phyloP scores from a whole-genome alignment of 83 land plant genomes.

The Diphasiastrum complanatum region DNA sequence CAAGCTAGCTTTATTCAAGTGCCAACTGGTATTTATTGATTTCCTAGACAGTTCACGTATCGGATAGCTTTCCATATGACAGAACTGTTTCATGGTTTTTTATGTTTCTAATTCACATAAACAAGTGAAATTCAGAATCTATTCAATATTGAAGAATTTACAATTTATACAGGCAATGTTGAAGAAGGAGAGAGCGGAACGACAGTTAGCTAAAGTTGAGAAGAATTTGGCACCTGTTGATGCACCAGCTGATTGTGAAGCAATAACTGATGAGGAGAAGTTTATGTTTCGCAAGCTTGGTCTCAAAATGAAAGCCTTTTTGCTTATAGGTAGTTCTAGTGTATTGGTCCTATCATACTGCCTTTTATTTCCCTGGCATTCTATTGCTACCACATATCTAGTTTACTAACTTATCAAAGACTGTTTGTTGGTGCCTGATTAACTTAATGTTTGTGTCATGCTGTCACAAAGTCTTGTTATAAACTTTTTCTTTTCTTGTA shows the following conservation, averaged over 20 bases:
- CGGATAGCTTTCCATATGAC: neutral
- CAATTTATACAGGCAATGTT: constrained; percentile 4
- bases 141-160: no score
- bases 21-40: neutral
- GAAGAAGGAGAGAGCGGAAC: constrained; percentile 58
- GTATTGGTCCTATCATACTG: neutral
- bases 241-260: constrained; percentile 52
- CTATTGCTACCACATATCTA: no score
- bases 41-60: neutral
- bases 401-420: no score
- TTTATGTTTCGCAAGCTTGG: constrained; percentile 92
- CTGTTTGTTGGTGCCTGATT: no score
- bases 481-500: neutral
- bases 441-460: no score
- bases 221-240: constrained; percentile 45
- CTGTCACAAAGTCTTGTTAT: no score
- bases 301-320: constrained; percentile 75
- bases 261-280: constrained; percentile 81
- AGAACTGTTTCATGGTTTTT: neutral
- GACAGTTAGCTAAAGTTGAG: constrained; percentile 65
- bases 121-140: no score
- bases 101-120: neutral
- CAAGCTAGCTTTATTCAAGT: no score
- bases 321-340: constrained; percentile 90
- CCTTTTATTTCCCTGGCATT: no score